phyloP scores from a whole-genome alignment of 2,329 filamentous ascomycete genomes.

The Coniochaeta ligniaria region DNA sequence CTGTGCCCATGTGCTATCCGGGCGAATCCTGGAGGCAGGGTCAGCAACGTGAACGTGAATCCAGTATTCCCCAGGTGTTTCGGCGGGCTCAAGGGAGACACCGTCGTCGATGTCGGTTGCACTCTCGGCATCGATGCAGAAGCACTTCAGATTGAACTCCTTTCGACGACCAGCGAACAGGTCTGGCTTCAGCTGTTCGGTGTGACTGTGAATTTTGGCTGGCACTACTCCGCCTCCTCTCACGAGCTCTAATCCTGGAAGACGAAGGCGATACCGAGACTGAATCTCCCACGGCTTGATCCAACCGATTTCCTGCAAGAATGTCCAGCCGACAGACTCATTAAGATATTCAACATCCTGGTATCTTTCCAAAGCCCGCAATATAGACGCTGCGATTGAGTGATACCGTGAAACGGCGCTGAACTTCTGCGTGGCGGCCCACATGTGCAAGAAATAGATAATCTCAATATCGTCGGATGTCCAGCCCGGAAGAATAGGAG shows the following conservation, averaged over 20 bases:
- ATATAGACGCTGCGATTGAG: conserved; percentile 55
- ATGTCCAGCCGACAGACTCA: conserved; percentile 47
- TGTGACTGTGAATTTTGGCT: conserved; percentile 13
- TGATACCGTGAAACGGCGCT: conserved; percentile 43
- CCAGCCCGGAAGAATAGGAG: conserved; percentile 4
- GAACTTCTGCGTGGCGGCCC: conserved; percentile 53
- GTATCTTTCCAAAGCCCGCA: conserved; percentile 58
- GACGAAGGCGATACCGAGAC: conserved; percentile 51
- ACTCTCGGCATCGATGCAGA: conserved; percentile 62
- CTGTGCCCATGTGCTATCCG: conserved; percentile 48
- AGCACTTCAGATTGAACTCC: conserved; percentile 56
- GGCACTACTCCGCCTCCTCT: conserved; percentile 33
- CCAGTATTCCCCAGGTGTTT: conserved; percentile 54
- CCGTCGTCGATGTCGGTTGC: conserved; percentile 75
- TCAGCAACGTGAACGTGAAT: conserved; percentile 74
- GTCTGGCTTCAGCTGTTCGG: conserved; percentile 31
- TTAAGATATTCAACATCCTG: conserved; percentile 36
- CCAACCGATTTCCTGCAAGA: conserved; percentile 69
- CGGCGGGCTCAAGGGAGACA: conserved; percentile 59
- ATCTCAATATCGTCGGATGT: conserved; percentile 41
- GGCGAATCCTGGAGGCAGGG: conserved; percentile 61
- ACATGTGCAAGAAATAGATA: conserved; percentile 63
- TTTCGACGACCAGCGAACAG: conserved; percentile 42
- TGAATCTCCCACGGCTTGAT: conserved; percentile 65
- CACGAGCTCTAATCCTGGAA: conserved; percentile 39